A percentile compares a stretch with the other conserved stretches of the same genome.
Evolutionary conservation across 495 filamentous ascomycete genomes (phyloP).

Genomic region (Thermothielavioides terrestris): DNA sequence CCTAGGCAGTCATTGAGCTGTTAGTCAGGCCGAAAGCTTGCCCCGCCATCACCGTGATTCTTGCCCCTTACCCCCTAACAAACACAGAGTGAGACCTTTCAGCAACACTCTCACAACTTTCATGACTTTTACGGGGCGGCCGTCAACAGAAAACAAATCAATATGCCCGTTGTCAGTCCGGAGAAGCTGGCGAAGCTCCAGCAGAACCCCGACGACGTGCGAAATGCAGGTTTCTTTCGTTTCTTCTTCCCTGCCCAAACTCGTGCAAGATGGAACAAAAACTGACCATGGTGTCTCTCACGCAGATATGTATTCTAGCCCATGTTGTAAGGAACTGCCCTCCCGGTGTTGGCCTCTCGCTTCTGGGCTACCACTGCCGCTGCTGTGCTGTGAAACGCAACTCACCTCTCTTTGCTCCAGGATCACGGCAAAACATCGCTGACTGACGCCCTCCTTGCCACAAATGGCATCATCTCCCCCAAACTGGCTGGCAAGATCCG

Average conservation of each 20-base stretch:
- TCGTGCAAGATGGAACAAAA: no score
- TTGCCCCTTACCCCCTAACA: background rate
- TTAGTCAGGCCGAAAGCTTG: conserved; percentile 11
- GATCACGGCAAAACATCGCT: conserved; percentile 99
- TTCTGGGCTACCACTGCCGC: background rate
- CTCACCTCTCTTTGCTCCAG: conserved; percentile 26
- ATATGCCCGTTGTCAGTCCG: conserved; percentile 81
- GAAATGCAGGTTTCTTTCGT: conserved; percentile 79
- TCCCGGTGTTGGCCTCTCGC: no score
- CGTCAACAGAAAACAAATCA: conserved; percentile 18
- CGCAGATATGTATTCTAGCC: conserved; percentile 90
- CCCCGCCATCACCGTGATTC: background rate
- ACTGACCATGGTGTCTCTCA: conserved; percentile 59
- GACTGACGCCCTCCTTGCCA: conserved; percentile 91
- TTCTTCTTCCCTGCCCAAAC: no score
- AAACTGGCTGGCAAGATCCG: conserved; percentile 97
- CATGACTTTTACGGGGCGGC: background rate
- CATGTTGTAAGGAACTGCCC: conserved; percentile 63
- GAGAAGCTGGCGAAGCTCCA: conserved; percentile 82
- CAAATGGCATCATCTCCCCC: conserved; percentile 98
- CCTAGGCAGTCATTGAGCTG: conserved; percentile 7
- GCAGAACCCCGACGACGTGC: conserved; percentile 71
- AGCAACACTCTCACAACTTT: background rate
- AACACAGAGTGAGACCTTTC: background rate
- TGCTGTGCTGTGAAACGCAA: background rate